phyloP scores from a whole-genome alignment of 2,329 filamentous ascomycete species.

The Biscogniauxia mediterranea region DNA sequence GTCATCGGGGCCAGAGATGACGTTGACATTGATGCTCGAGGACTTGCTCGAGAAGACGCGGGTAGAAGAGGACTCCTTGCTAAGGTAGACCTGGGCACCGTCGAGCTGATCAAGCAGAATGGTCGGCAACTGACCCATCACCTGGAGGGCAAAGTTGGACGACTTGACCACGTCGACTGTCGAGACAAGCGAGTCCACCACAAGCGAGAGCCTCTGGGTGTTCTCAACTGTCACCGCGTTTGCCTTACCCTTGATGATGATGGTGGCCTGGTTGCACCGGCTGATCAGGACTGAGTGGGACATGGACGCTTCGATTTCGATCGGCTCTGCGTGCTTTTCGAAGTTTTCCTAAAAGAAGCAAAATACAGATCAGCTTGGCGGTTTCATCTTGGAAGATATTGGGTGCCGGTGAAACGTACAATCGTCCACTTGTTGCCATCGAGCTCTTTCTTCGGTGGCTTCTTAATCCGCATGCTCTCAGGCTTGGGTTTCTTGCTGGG shows the following conservation, averaged over 20 bases:
- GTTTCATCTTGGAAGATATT: neutral
- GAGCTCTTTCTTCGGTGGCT: slow-evolving; percentile 74
- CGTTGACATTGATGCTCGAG: slow-evolving; percentile 80
- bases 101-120: slow-evolving; percentile 92
- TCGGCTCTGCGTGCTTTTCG: slow-evolving; percentile 68
- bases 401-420: slow-evolving; percentile 43
- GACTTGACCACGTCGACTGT: slow-evolving; percentile 95
- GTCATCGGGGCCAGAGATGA: slow-evolving; percentile 67
- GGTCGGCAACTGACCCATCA: slow-evolving; percentile 81
- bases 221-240: slow-evolving; percentile 98
- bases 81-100: slow-evolving; percentile 81
- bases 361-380: slow-evolving; percentile 7
- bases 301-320: slow-evolving; percentile 79
- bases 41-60: slow-evolving; percentile 91
- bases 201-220: slow-evolving; percentile 75
- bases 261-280: slow-evolving; percentile 84
- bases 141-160: slow-evolving; percentile 90
- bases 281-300: slow-evolving; percentile 90
- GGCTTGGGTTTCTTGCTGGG: slow-evolving; percentile 87
- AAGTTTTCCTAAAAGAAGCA: slow-evolving; percentile 71
- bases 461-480: slow-evolving; percentile 80
- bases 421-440: slow-evolving; percentile 94
- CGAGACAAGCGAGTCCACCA: slow-evolving; percentile 86
- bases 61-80: slow-evolving; percentile 72
- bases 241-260: slow-evolving; percentile 88